phyloP scores from a whole-genome alignment of 2,329 filamentous ascomycete genomes.

The Fusarium domesticum region DNA sequence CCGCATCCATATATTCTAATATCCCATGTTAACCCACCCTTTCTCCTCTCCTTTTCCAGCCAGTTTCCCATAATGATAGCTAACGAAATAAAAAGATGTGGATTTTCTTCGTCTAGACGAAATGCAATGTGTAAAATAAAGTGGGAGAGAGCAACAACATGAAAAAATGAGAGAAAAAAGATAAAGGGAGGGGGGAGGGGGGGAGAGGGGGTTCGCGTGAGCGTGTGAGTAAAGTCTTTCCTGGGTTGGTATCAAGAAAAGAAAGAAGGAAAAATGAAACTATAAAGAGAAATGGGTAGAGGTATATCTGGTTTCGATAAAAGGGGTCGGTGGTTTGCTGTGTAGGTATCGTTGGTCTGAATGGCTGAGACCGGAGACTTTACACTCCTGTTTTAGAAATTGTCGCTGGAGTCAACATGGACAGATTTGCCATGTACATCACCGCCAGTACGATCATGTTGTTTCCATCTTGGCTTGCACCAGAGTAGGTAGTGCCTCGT shows the following conservation, averaged over 20 bases:
- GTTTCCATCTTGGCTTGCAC: constrained; percentile 31
- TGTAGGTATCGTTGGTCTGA: too few relatives aligned
- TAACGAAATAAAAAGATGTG: background rate
- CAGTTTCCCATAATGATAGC: background rate
- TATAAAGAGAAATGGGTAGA: too few relatives aligned
- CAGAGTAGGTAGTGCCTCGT: constrained; percentile 40
- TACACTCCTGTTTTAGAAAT: too few relatives aligned
- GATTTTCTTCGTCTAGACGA: background rate
- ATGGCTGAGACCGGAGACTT: too few relatives aligned
- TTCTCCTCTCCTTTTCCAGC: background rate
- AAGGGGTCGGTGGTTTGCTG: too few relatives aligned
- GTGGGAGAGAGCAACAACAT: constrained; percentile 17
- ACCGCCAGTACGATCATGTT: too few relatives aligned
- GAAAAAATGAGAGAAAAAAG: constrained; percentile 1
- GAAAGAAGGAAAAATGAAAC: constrained; percentile 7
- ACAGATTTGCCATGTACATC: too few relatives aligned
- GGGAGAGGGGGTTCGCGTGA: constrained; percentile 33
- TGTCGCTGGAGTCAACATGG: too few relatives aligned
- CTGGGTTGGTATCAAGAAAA: constrained; percentile 24
- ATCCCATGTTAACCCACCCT: background rate
- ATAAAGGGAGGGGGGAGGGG: constrained; percentile 1
- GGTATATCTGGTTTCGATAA: too few relatives aligned
- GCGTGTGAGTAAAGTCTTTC: constrained; percentile 31
- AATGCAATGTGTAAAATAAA: constrained; percentile 8
- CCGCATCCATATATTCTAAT: background rate